Conservation (phyloP, 106 monocot genomes). For the Dioscorea alata region DNA sequence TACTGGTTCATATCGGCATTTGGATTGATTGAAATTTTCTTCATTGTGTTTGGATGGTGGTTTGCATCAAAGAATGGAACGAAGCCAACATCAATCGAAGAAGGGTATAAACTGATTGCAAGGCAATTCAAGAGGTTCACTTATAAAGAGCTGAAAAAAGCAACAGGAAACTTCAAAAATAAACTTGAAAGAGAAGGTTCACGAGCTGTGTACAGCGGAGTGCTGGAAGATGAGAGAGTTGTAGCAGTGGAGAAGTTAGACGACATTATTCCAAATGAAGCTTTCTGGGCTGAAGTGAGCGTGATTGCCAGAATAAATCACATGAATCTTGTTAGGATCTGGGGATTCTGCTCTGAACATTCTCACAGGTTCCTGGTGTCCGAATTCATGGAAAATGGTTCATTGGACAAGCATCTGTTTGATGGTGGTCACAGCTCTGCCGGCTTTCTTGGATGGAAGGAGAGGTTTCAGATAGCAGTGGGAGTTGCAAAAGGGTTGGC, state of each 20-base stretch:
- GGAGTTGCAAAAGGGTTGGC: conserved; percentile 23
- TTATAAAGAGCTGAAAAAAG: conserved; percentile 7
- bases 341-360: conserved; percentile 19
- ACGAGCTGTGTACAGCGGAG: conserved; percentile 13
- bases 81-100: too few species aligned
- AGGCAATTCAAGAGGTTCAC: too few species aligned
- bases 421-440: not conserved
- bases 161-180: conserved; percentile 10
- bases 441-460: not conserved
- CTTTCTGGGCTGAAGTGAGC: conserved; percentile 16
- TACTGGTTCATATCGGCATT: conserved; percentile 11
- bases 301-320: conserved; percentile 14
- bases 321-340: conserved; percentile 27
- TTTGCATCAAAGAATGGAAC: not conserved
- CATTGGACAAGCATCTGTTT: conserved; percentile 20
- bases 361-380: conserved; percentile 8
- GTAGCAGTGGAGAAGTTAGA: conserved; percentile 24
- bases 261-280: conserved; percentile 13
- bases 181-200: conserved; percentile 8
- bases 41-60: conserved; percentile 16
- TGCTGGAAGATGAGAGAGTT: conserved; percentile 14
- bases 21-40: conserved; percentile 9
- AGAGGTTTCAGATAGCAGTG: conserved; percentile 5
- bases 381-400: conserved; percentile 18
- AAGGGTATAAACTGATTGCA: too few species aligned